Evolutionary conservation across 768 basidiomycete species (phyloP).

Genomic region (Vishniacozyma victoriae): DNA sequence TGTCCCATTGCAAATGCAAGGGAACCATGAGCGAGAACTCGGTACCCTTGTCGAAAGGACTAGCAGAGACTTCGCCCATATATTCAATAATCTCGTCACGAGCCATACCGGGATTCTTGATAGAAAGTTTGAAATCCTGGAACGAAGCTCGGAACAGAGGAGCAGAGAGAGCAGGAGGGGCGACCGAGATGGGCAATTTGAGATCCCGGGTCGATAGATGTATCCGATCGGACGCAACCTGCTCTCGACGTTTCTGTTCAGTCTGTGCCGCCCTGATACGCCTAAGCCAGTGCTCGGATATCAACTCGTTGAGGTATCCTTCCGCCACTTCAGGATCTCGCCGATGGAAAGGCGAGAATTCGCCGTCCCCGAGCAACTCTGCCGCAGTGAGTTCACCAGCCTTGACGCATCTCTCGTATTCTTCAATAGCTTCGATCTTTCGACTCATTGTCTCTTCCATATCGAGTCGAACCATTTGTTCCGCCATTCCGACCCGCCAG

Average conservation of each 20-base stretch:
- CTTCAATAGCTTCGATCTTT: conserved; percentile 1
- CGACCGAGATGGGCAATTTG: conserved; percentile 47
- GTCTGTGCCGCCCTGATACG: conserved; percentile 53
- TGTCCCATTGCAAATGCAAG: conserved; percentile 65
- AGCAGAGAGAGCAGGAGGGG: conserved; percentile 47
- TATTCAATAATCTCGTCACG: conserved; percentile 47
- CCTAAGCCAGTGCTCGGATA: conserved; percentile 67
- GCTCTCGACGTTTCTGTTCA: conserved; percentile 54
- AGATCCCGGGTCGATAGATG: conserved; percentile 22
- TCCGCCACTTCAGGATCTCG: too few species aligned
- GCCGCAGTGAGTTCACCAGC: too few species aligned
- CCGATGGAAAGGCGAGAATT: too few species aligned
- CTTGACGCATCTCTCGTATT: too few species aligned
- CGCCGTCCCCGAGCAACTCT: too few species aligned
- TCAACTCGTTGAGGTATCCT: conserved; percentile 64
- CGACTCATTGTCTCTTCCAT: conserved; percentile 2
- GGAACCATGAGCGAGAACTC: conserved; percentile 76
- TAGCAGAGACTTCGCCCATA: conserved; percentile 58
- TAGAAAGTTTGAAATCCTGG: conserved; percentile 55
- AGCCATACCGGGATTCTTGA: conserved; percentile 61
- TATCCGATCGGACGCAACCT: conserved; percentile 54
- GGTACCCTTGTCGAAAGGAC: conserved; percentile 63
- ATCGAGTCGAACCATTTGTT: conserved; percentile 63
- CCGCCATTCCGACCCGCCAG: conserved; percentile 65
- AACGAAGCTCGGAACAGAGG: conserved; percentile 69